phyloP scores from a whole-genome alignment of 768 basidiomycete species.

The Tulasnella sp. region DNA sequence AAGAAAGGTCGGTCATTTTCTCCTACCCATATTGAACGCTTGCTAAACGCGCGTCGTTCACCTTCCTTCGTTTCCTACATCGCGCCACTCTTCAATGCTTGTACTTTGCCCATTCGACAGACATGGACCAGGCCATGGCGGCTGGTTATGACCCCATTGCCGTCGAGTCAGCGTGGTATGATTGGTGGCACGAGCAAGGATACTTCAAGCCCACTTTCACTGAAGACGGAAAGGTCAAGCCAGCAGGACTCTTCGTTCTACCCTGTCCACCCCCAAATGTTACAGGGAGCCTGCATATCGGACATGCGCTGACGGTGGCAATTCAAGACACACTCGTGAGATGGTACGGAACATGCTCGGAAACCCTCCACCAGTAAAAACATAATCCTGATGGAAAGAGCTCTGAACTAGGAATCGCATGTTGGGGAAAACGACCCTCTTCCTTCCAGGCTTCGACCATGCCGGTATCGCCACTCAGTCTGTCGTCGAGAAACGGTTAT shows the following conservation, averaged over 20 bases:
- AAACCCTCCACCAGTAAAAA: background rate
- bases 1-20: slow-evolving; percentile 68
- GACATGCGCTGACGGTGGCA: slow-evolving; percentile 85
- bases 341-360: slow-evolving; percentile 51
- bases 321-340: slow-evolving; percentile 85
- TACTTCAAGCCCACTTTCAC: slow-evolving; percentile 75
- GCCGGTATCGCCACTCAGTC: slow-evolving; percentile 98
- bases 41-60: background rate
- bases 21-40: background rate
- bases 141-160: slow-evolving; percentile 92
- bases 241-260: slow-evolving; percentile 71
- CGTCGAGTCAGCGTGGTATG: slow-evolving; percentile 94
- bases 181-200: slow-evolving; percentile 91
- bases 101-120: slow-evolving; percentile 35
- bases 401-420: slow-evolving; percentile 71
- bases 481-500: slow-evolving; percentile 88
- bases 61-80: background rate
- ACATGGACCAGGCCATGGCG: slow-evolving; percentile 80
- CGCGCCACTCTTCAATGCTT: background rate
- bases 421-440: slow-evolving; percentile 85
- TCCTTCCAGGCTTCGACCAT: slow-evolving; percentile 93
- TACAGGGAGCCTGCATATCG: slow-evolving; percentile 91
- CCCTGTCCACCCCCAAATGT: slow-evolving; percentile 94
- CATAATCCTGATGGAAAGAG: background rate
- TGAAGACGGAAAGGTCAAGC: slow-evolving; percentile 48